Evolutionary conservation across 164 flowering plant genomes (phyloP).

Genomic region (Tetrastigma voinierianum): DNA sequence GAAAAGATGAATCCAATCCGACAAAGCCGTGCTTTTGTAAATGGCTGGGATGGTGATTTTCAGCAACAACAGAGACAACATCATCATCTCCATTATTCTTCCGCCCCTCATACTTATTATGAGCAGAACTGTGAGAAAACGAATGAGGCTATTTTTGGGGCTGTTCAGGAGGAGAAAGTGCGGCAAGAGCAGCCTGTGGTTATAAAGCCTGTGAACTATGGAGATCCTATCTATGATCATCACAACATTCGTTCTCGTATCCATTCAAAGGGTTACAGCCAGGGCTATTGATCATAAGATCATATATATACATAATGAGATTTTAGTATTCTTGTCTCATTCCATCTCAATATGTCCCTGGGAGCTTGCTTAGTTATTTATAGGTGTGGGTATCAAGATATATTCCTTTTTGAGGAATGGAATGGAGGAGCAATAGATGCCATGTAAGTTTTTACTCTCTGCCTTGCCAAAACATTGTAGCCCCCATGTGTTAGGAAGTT

Average conservation of each 20-base stretch:
- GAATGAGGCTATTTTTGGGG: conserved; percentile 83
- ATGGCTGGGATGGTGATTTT: conserved; percentile 56
- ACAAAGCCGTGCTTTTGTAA: conserved; percentile 54
- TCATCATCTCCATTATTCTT: conserved; percentile 53
- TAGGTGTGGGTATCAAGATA: conserved; percentile 3
- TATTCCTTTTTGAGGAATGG: not conserved
- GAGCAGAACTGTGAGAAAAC: conserved; percentile 67
- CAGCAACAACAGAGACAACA: conserved; percentile 40
- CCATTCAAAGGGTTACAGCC: conserved; percentile 35
- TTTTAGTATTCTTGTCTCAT: conserved; percentile 11
- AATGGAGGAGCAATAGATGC: not conserved
- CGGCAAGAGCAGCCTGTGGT: conserved; percentile 38
- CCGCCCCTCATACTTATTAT: conserved; percentile 60
- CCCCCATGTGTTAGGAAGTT: not conserved
- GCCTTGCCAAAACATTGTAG: not conserved
- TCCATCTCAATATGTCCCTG: conserved; percentile 4
- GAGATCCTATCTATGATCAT: conserved; percentile 41
- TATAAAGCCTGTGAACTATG: conserved; percentile 65
- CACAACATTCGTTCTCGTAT: conserved; percentile 48
- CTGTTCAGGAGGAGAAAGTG: conserved; percentile 71
- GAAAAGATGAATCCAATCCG: conserved; percentile 65
- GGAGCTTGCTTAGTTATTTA: conserved; percentile 14
- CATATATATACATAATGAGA: conserved; percentile 25
- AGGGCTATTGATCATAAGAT: conserved; percentile 35
- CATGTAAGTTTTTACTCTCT: not conserved